phyloP scores from a whole-genome alignment of 2,329 filamentous ascomycete genomes.

The Aspergillus candidus region DNA sequence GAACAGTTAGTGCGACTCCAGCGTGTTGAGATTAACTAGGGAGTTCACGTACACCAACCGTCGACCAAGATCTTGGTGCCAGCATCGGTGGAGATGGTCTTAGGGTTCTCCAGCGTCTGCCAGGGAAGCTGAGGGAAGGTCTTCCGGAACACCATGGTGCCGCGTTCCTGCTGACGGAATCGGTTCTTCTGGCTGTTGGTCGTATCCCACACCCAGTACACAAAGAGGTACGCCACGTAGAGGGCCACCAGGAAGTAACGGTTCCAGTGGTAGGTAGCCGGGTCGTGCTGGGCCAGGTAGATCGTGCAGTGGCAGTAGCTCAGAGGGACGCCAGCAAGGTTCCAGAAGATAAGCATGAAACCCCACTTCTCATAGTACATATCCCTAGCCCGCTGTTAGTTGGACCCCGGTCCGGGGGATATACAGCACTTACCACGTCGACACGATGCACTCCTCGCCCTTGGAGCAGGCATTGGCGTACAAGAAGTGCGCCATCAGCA shows the following conservation, averaged over 20 bases:
- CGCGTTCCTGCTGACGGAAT: conserved; percentile 74
- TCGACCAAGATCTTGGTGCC: conserved; percentile 75
- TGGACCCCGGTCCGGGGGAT: not conserved
- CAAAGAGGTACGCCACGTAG: conserved; percentile 67
- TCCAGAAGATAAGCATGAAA: conserved; percentile 98
- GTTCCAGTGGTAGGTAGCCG: conserved; percentile 71
- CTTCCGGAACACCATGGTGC: conserved; percentile 61
- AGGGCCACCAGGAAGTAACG: conserved; percentile 59
- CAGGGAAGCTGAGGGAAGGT: conserved; percentile 89
- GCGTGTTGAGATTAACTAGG: not conserved
- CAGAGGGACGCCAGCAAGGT: conserved; percentile 81
- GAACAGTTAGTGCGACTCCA: conserved; percentile 13
- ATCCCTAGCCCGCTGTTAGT: conserved; percentile 52
- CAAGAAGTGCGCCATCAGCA: conserved; percentile 83
- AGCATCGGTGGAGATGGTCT: conserved; percentile 64
- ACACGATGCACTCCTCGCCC: conserved; percentile 83
- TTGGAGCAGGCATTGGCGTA: conserved; percentile 91
- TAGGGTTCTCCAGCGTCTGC: conserved; percentile 74
- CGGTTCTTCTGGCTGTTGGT: conserved; percentile 91
- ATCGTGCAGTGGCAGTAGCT: conserved; percentile 92
- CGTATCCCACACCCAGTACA: conserved; percentile 90
- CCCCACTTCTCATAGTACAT: conserved; percentile 98
- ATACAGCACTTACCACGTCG: conserved; percentile 60
- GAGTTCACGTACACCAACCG: conserved; percentile 63
- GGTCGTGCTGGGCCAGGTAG: conserved; percentile 77